Base-by-base conservation (phyloP, 1,284 basidiomycete species). In the Microbotryum intermedium region DNA sequence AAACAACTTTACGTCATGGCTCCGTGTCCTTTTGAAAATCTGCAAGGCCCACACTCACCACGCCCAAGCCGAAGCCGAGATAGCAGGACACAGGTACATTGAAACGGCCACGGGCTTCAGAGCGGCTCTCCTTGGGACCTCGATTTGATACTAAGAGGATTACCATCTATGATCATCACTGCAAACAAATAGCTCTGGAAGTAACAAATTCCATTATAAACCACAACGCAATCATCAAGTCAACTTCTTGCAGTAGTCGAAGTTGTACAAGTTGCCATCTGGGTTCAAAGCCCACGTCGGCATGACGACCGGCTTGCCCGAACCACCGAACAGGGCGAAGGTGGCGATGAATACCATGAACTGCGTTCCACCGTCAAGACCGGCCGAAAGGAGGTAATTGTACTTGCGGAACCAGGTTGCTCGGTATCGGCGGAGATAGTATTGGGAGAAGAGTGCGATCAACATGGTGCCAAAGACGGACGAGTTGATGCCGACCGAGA, bases 361-460 rank as follows among this genome's bases (percentile, higher is more conserved):
- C 52, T 70, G 59, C 30, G 59, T 59, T 5, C 68, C 70, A 11
- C 61, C 70, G 42, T 72, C 72, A 34, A 69, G 65, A 0, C 58
- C 67, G 3, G 70, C 71, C 8, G 66, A 66, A 3, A 72, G 45
- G 25, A 72, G 48, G 60, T 69, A 72, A 54, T 72, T 71, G 65
- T 69, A 71, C 61, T 70, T 66, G 34, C 68, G 66, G 67, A 70
- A 70, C 62, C 54, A 69, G 0, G 53, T 62, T 4, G 69, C 62
- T 23, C 54, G 50, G 58, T 65, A 62, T 20, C 30, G 47, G 4
- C 66, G 61, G 8, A 57, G 53, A 58, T 60, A 62, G 30, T 30
- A 61, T 26, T 69, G 65, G n/a, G 67, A 61, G 48, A 57, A 49
- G 48, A 65, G 34, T 26, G 30, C 56, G 34, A 63, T 44, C 26